Percentiles rank a stretch among this genome's conserved stretches.
phyloP scores from a whole-genome alignment of 2,329 filamentous ascomycete species.

The Fusarium pseudocircinatum region DNA sequence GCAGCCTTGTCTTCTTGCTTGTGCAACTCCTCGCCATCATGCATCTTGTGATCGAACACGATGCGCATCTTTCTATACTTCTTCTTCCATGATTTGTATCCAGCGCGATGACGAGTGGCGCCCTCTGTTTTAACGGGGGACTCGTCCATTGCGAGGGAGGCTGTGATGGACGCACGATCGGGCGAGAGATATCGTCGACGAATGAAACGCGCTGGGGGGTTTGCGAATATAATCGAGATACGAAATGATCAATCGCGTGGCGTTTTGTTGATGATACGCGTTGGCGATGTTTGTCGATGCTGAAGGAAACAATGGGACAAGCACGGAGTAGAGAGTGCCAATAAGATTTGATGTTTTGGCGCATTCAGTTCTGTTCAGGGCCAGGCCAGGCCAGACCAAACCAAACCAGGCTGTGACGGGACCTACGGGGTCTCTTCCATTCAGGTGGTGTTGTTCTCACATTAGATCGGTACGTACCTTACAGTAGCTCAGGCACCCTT shows the following conservation, averaged over 20 bases:
- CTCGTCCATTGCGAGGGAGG: conserved; percentile 45
- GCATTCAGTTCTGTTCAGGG: conserved; percentile 13
- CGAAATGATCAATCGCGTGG: conserved; percentile 6
- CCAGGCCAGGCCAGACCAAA: not conserved
- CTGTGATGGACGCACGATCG: conserved; percentile 12
- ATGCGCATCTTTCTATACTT: conserved; percentile 95
- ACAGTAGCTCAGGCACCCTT: conserved; percentile 26
- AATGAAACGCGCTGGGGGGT: conserved; percentile 2
- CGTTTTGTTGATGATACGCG: conserved; percentile 5
- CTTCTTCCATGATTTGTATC: conserved; percentile 82
- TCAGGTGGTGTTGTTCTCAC: conserved; percentile 32
- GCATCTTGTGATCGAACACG: conserved; percentile 80
- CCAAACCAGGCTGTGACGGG: not conserved
- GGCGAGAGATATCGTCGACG: not conserved
- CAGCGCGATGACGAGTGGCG: conserved; percentile 53
- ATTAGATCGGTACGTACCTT: conserved; percentile 31
- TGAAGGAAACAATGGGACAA: conserved; percentile 11
- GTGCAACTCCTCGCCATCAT: conserved; percentile 84
- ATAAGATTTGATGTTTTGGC: conserved; percentile 25
- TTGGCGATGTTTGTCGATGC: conserved; percentile 27
- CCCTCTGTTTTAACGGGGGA: conserved; percentile 56
- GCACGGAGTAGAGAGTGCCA: conserved; percentile 25
- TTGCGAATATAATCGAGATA: not conserved
- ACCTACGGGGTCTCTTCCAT: not conserved
- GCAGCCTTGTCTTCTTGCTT: conserved; percentile 83